Base-by-base conservation (phyloP, 2,329 filamentous ascomycete genomes). In the Canariomyces notabilis region DNA sequence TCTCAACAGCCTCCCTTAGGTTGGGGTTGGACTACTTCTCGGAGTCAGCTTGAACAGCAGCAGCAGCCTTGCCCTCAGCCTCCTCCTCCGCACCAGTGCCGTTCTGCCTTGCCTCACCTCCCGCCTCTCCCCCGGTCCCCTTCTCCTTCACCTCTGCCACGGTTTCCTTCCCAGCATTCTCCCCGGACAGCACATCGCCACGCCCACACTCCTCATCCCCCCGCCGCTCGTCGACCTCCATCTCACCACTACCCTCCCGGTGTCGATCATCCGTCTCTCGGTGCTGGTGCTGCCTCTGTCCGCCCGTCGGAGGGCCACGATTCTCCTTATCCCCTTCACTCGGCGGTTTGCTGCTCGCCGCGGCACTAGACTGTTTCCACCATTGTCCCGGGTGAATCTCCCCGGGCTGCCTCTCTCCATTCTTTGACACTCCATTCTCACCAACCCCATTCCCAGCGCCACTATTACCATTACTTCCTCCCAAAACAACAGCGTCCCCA, bases 291-390 rank as follows among this genome's bases (percentile, higher is more conserved):
- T 29, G 26, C 26, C 26, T 29, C 4, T 29, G 9, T 12, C 26
- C 26, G 26, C 26, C 26, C 4, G 14, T 12, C 8, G 9, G 9
- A 3, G 26, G 26, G 26, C 26, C 8, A 12, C 14, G 29, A 29
- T 77, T 77, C 59, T 76, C 73, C 59, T 76, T 77, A 38, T 77
- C 68, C 0, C 66, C 66, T 32, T 71, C 65, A 32, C 60, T 66
- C 6, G 53, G 52, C 22, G 57, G 38, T 29, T 59, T 62, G 29
- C 59, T 56, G 18, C 31, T 29, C 26, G 26, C 31, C 14, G 2
- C 18, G 6, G 20, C 16, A 23, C 23, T 35, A 16, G 57, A 56
- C 36, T 64, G 60, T 40, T 63, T 61, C 44, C 53, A 51, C 56
- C 59, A 52, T 14, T 35, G 46, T 11, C 22, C 36, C 5, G 6